phyloP scores from a whole-genome alignment of 441 rosid species.

The Francoa sonchifolia region DNA sequence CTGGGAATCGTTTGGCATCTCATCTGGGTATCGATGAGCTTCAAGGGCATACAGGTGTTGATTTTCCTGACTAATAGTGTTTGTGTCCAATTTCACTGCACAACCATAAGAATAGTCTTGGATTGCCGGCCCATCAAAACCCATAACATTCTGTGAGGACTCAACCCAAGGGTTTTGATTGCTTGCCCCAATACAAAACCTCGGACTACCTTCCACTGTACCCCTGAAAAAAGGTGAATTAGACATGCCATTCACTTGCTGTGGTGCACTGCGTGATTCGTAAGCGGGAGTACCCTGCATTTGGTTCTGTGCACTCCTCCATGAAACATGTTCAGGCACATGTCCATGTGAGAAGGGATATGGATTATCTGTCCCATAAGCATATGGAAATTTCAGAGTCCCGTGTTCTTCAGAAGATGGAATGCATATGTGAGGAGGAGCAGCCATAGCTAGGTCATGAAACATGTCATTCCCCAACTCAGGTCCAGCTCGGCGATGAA shows the following conservation, averaged over 20 bases:
- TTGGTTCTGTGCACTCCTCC: conserved; percentile 61
- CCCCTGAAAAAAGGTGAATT: conserved; percentile 33
- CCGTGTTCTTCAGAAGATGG: conserved; percentile 44
- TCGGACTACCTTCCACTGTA: conserved; percentile 38
- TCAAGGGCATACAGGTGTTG: conserved; percentile 24
- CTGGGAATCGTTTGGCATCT: conserved; percentile 17
- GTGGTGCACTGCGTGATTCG: conserved; percentile 34
- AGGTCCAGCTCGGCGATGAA: conserved; percentile 44
- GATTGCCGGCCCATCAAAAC: conserved; percentile 36
- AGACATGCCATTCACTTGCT: conserved; percentile 42
- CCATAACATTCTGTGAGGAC: conserved; percentile 37
- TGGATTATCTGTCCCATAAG: conserved; percentile 46
- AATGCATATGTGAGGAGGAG: conserved; percentile 26
- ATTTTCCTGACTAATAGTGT: conserved; percentile 25
- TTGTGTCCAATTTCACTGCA: conserved; percentile 20
- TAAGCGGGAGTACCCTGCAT: conserved; percentile 35
- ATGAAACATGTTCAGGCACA: conserved; percentile 30
- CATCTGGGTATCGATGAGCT: conserved; percentile 21
- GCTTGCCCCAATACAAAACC: conserved; percentile 38
- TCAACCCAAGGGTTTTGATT: conserved; percentile 42
- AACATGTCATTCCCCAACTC: conserved; percentile 51
- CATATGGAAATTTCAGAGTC: conserved; percentile 46
- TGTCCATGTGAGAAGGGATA: conserved; percentile 47
- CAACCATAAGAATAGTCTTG: conserved; percentile 35
- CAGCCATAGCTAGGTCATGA: conserved; percentile 44